phyloP scores from a whole-genome alignment of 257 asterid genomes.

The Cynanchum wilfordii region DNA sequence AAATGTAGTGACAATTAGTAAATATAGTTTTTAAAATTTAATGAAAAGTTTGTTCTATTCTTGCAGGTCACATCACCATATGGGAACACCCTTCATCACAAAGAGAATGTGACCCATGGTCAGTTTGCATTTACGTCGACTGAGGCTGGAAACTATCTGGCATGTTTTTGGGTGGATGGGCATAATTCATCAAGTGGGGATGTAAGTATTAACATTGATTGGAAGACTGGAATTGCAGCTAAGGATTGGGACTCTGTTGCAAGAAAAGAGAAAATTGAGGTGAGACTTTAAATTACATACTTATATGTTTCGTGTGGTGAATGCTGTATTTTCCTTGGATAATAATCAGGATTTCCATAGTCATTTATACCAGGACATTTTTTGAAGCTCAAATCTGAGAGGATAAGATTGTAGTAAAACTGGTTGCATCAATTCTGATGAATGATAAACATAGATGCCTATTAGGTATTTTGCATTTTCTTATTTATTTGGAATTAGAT shows the following conservation, averaged over 20 bases:
- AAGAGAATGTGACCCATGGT: constrained; percentile 70
- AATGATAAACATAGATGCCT: neutral
- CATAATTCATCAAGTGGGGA: constrained; percentile 45
- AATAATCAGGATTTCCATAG: neutral
- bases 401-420: neutral
- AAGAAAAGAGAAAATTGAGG: constrained; percentile 84
- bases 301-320: neutral
- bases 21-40: neutral
- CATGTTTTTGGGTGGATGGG: constrained; percentile 70
- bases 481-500: neutral
- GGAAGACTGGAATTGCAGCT: constrained; percentile 91
- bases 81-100: constrained; percentile 62
- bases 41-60: neutral
- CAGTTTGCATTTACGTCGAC: constrained; percentile 82
- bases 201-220: constrained; percentile 65
- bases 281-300: constrained; percentile 22
- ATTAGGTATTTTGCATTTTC: neutral
- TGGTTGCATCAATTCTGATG: neutral
- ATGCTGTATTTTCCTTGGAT: neutral
- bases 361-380: neutral
- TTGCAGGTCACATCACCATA: constrained; percentile 75
- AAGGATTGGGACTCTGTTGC: constrained; percentile 95
- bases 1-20: neutral
- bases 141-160: constrained; percentile 75
- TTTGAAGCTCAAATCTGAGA: no score